Base-by-base conservation (phyloP, 2,329 filamentous ascomycete genomes). In the Phaeoacremonium minimum region DNA sequence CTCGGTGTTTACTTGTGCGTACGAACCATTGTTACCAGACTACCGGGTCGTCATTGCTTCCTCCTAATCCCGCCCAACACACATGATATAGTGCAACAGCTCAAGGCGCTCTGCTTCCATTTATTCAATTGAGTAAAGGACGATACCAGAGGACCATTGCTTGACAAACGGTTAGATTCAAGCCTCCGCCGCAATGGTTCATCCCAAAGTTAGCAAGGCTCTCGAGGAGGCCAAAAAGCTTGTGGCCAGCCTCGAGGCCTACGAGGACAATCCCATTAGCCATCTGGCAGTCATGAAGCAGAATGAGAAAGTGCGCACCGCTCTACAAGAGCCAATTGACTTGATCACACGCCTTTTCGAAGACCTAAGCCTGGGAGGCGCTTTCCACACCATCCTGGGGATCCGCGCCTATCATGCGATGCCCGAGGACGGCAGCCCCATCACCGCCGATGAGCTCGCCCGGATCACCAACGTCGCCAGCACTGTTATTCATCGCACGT, bases 401-500 rank as follows among this genome's bases (percentile, higher is more conserved):
- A 47, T 48, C 7, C 44, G 51, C 15, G 49, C 50, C 7, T 49
- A 53, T 33, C 41, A 52, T 31, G 44, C 50, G 9, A 47, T 55
- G 41, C 52, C 54, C 4, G 41, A 46, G 32, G 46, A 50, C 20
- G 36, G 44, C 35, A 32, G 22, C n/a, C 2, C 41, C 15, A 46
- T 46, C 15, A 44, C 43, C 2, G 48, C 50, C 0, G 41, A 31
- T 26, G 31, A 50, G 17, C 47, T 53, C 18, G 46, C 45, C 19
- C 32, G 31, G 32, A 36, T 42, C 26, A 47, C 48, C 42, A 54
- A 56, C 31, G 49, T 55, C 16, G 50, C 55, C 37, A 40, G 42
- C 5, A 56, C 57, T 12, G 51, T 53, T 15, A 51, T 63, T 29
- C 42, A 54, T 13, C 51, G 60, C 4, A 32, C 47, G 16, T 53